Evolutionary conservation across 2,329 filamentous ascomycete species (phyloP), one percentile per base, ranked within the genome.

Genomic region (Fusarium multiceps): DNA sequence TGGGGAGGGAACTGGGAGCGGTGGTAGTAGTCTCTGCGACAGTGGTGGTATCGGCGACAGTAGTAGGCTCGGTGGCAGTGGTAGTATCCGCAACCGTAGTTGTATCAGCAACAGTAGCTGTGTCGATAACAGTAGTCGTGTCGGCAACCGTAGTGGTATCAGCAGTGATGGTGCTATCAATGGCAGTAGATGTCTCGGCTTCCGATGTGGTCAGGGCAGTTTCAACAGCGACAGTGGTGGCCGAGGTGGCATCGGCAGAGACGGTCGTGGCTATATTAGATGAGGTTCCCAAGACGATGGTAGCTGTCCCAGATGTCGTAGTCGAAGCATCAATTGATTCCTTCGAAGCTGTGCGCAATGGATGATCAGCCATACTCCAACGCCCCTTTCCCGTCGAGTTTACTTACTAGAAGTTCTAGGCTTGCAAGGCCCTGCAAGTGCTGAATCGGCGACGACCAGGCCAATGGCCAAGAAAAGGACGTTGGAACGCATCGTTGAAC

Each of bases 311-410:
- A 1, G n/a, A 12, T 18, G n/a, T 9, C 3, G n/a, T 16, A 6
- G 7, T n/a, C 1, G 41, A 46, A 8, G 14, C 40, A 1, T 12
- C 30, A 5, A 20, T 28, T 7, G 1, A 16, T 0, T 20, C 14
- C 13, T 47, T 20, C 2, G 11, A 28, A 12, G 4, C 27, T 28
- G 27, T 28, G 11, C 27, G 11, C 11, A 28, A 12, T 12, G 27
- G 5, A 12, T 28, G 27, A 2, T 28, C 27, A 28, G 27, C 27
- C 27, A 28, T 28, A 28, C 27, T 28, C 27, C 27, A 28, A 5
- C 4, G 2, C 27, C 27, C 27, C 27, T 28, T 28, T 28, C 27
- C 6, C 27, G 11, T 28, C 2, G 27, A 28, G 27, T 28, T 11
- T 28, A 28, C 27, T 28, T 28, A 28, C 27, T 28, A 2, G 27